Evolutionary conservation across 345 rosid species (phyloP).

Genomic region (Streptanthus diversifolius): DNA sequence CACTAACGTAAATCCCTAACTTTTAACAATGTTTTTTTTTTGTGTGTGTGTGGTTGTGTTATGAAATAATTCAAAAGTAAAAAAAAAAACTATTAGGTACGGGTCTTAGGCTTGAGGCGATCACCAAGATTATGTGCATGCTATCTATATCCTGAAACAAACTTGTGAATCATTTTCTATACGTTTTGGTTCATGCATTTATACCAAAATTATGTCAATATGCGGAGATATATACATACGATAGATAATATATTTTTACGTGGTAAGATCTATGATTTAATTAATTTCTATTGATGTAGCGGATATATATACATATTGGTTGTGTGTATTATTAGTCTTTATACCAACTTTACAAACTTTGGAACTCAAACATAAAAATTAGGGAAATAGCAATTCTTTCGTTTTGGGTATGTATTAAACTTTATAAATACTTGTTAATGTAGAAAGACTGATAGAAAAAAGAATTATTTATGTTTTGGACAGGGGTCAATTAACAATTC

Average conservation of each 20-base stretch:
- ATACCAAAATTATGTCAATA: constrained; percentile 9
- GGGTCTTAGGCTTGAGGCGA: constrained; percentile 23
- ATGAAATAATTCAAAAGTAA: no score
- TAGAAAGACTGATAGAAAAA: neutral
- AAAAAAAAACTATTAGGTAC: constrained; percentile 23
- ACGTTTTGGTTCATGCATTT: constrained; percentile 27
- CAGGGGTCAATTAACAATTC: neutral
- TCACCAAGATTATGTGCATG: constrained; percentile 15
- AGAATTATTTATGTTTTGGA: neutral
- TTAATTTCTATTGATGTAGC: neutral
- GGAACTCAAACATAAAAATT: neutral
- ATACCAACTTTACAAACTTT: neutral
- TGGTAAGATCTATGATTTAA: neutral
- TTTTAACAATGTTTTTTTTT: neutral
- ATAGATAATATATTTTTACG: neutral
- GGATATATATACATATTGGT: neutral
- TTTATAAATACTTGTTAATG: neutral
- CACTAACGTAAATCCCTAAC: constrained; percentile 12
- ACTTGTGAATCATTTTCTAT: constrained; percentile 12
- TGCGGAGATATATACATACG: neutral
- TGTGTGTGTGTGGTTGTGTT: neutral
- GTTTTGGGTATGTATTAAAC: neutral
- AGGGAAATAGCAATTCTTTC: neutral
- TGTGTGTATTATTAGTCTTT: neutral
- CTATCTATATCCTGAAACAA: neutral